Evolutionary conservation across 2,329 filamentous ascomycete species (phyloP).

Genomic region (Verticillium klebahnii): DNA sequence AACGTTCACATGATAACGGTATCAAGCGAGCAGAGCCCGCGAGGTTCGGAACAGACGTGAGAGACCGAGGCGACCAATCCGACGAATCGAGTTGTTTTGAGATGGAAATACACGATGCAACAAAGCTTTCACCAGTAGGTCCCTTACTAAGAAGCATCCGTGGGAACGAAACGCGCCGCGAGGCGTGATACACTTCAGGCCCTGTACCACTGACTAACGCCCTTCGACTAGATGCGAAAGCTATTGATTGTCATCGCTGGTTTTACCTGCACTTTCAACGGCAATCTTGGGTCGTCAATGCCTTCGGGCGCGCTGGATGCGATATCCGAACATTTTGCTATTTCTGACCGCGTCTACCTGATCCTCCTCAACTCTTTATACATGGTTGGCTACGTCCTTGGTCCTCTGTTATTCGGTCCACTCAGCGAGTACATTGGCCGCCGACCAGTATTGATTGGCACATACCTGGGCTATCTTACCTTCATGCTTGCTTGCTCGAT

Average conservation of each 20-base stretch:
- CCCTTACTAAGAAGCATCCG: not conserved
- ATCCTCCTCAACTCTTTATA: conserved; percentile 61
- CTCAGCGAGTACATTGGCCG: conserved; percentile 62
- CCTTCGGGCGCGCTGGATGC: conserved; percentile 58
- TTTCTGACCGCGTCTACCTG: conserved; percentile 40
- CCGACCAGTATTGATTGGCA: conserved; percentile 36
- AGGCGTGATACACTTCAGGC: not conserved
- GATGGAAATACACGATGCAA: conserved; percentile 18
- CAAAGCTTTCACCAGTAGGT: conserved; percentile 23
- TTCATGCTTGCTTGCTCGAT: conserved; percentile 54
- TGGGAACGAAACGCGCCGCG: too few species aligned
- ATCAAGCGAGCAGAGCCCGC: not conserved
- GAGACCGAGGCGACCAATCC: conserved; percentile 12
- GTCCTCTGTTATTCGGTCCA: conserved; percentile 58
- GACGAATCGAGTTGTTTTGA: conserved; percentile 5
- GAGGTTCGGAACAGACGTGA: not conserved
- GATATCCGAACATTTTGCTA: conserved; percentile 52
- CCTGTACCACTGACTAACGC: not conserved
- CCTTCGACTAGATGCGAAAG: conserved; percentile 18
- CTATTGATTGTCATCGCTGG: conserved; percentile 27
- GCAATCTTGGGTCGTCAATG: conserved; percentile 60
- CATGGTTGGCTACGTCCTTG: conserved; percentile 60
- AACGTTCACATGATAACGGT: not conserved
- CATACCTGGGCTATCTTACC: conserved; percentile 42
- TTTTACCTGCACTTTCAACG: conserved; percentile 54